Base-by-base conservation (phyloP, 1,284 basidiomycete genomes). In the Prillingera fragicola region DNA sequence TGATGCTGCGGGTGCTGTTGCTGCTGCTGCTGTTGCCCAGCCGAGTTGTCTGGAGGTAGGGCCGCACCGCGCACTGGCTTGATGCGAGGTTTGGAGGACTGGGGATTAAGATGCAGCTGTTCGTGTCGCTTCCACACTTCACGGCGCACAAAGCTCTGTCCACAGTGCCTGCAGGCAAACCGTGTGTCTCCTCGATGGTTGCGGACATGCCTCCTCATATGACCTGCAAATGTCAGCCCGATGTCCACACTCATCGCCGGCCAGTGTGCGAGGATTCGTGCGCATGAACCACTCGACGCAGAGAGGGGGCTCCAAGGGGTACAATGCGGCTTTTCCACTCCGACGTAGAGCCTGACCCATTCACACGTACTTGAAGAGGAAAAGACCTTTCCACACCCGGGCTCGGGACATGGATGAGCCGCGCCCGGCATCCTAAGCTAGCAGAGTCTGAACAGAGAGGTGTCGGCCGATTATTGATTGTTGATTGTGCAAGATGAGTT, bases 101-200 rank as follows among this genome's bases (percentile, higher is more conserved):
- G 40, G 10, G 46, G 46, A 22, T 38, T 48, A 33, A 48, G 18
- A 24, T 48, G 46, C 18, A 48, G 41, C 18, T 33, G 36, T 29
- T 48, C 46, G 22, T 48, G 46, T 7, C 46, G 46, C 15, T 39
- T 38, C 40, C 46, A 48, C 9, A 48, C 41, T 10, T 48, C 46
- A 15, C 46, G 26, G 17, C 46, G 36, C 21, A 43, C 33, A 21
- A 48, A 48, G 19, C 33, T 33, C 36, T 43, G 41, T 13, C 46
- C 46, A 29, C 46, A 48, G 27, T 48, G 41, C 14, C 35, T 34
- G 33, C 46, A 48, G 3, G 41, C 19, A 25, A 48, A 48, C 2
- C 41, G 38, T 23, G 38, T 33, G 21, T 48, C 41, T 26, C 33
- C 41, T 8, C 29, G 26, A 28, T 48, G 46, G 27, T 43, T 43